phyloP scores from a whole-genome alignment of 805 yeast species.

The Myxozyma udenii region DNA sequence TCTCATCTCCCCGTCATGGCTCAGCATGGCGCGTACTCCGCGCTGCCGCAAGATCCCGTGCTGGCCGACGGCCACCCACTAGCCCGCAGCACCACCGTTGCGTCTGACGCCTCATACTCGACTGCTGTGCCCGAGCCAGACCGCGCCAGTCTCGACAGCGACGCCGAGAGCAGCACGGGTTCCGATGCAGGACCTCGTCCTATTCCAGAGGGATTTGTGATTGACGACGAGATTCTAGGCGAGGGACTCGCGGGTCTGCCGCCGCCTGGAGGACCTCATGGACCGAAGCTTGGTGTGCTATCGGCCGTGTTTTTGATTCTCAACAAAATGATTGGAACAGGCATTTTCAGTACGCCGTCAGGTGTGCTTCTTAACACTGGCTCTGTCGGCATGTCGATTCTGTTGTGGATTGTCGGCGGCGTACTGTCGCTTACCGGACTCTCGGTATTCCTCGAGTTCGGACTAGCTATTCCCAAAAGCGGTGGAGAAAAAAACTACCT shows the following conservation, averaged over 20 bases:
- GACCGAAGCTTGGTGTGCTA: constrained; percentile 34
- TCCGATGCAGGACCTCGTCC: not conserved
- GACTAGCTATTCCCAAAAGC: constrained; percentile 59
- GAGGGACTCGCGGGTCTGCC: constrained; percentile 22
- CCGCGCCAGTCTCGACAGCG: no score
- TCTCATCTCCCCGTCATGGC: no score
- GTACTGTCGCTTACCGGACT: constrained; percentile 54
- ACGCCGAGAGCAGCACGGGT: no score
- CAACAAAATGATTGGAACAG: constrained; percentile 72
- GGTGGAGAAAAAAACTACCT: constrained; percentile 71
- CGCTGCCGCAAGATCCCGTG: not conserved
- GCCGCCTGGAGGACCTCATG: not conserved
- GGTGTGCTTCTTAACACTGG: constrained; percentile 57
- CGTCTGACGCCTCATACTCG: not conserved
- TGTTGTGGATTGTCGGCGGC: constrained; percentile 64
- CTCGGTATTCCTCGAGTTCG: constrained; percentile 61
- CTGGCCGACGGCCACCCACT: not conserved
- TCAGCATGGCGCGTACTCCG: not conserved
- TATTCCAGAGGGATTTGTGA: not conserved
- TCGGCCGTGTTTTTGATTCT: constrained; percentile 48
- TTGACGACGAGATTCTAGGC: constrained; percentile 3
- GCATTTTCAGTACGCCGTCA: constrained; percentile 67
- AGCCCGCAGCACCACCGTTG: not conserved
- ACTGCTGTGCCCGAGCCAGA: no score
- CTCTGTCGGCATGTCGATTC: constrained; percentile 54